Base-by-base conservation (phyloP, 2,329 filamentous ascomycete genomes). In the Colletotrichum tropicale region DNA sequence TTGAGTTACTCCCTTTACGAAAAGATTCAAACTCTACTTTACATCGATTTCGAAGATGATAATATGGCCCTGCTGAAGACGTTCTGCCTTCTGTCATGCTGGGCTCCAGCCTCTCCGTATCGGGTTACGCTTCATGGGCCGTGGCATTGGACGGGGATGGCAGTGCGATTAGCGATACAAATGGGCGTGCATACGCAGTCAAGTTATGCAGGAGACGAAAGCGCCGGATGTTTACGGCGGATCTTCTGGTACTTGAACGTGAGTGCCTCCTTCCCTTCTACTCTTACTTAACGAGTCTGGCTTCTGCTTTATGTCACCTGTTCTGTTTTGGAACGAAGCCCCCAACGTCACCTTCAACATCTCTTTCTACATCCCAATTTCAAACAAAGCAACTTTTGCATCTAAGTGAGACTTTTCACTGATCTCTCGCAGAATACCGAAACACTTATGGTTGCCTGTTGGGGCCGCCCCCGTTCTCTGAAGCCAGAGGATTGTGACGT, bases 251-350 rank as follows among this genome's bases (percentile, higher is more conserved):
- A 43, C 3, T 43, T 43, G 18, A 43, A 43, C 18, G 38, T 43
- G 38, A 8, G 38, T 43, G 38, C 18, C 5, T 43, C 38, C 38
- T 43, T 43, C 38, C 38, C 38, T 43, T 43, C 1, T 43, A n/a
- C 9, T n/a, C 3, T 12, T 10, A 10, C 18, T 10, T n/a, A 12
- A n/a, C 0, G 38, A 6, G 18, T n/a, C 38, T 43, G 38, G 38
- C 0, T 12, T n/a, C 38, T n/a, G 38, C n/a, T 43, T 1, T 6
- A n/a, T 4, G 18, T n/a, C 18, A 43, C 9, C 1, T n/a, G 1
- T 6, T 0, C 38, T 43, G 38, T 1, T n/a, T n/a, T n/a, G 38
- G 38, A 43, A 43, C 18, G 18, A n/a, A n/a, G 38, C n/a, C 1
- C 5, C 18, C 9, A 43, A n/a, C 3, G 9, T 12, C 18, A n/a